Percentiles rank a stretch among this genome's conserved stretches.
These are phyloP conservation scores for Plantago major DNA, from an alignment of 257 asterid species.

Conservation along the genomic window DNA sequence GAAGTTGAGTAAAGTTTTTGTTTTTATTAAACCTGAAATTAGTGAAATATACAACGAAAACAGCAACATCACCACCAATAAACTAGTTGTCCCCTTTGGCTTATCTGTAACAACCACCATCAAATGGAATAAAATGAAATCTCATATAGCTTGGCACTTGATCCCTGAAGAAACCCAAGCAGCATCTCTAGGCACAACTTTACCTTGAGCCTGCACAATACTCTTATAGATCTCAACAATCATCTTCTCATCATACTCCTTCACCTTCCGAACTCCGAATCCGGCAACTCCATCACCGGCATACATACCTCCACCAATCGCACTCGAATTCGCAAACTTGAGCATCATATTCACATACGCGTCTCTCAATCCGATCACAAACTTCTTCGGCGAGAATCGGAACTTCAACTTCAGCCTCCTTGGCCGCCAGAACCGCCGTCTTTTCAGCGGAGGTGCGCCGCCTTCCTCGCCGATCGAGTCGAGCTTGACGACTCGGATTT, in stretches of 20 bases:
- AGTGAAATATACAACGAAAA: too few species aligned
- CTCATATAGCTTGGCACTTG: slow-evolving; percentile 20
- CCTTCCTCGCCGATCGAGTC: slow-evolving; percentile 22
- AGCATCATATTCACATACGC: slow-evolving; percentile 60
- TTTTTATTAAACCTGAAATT: too few species aligned
- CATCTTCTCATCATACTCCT: slow-evolving; percentile 63
- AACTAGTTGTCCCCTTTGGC: too few species aligned
- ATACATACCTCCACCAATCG: slow-evolving; percentile 24
- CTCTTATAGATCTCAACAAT: slow-evolving; percentile 59
- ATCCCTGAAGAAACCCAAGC: slow-evolving; percentile 45
- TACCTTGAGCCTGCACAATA: slow-evolving; percentile 46
- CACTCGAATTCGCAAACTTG: slow-evolving; percentile 38
- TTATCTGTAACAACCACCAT: too few species aligned
- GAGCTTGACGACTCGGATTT: slow-evolving; percentile 26
- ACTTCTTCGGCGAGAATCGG: slow-evolving; percentile 57
- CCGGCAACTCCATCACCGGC: too few species aligned
- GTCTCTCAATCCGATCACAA: slow-evolving; percentile 44
- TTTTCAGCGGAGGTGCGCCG: background rate
- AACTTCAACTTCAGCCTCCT: slow-evolving; percentile 42
- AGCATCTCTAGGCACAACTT: slow-evolving; percentile 46
- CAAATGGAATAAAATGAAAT: too few species aligned
- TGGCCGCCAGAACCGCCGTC: slow-evolving; percentile 50
- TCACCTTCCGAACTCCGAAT: background rate
- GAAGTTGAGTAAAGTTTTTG: too few species aligned
- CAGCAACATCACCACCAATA: too few species aligned